Conservation (phyloP, 2,329 filamentous ascomycete species). For the Alternaria conjuncta region DNA sequence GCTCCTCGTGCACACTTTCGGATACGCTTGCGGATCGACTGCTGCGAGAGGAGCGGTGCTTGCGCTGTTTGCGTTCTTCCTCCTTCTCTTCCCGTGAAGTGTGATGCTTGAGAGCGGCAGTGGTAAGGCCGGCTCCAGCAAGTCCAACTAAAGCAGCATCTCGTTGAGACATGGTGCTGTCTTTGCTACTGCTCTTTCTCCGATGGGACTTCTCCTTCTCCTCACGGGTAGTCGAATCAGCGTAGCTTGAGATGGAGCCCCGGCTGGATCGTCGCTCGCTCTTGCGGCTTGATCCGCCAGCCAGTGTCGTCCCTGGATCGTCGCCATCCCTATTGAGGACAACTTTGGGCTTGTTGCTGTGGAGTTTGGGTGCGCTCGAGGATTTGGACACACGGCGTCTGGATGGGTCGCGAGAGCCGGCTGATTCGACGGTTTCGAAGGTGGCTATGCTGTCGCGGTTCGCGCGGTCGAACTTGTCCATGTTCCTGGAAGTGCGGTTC, state of each 20-base stretch:
- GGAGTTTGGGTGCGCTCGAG: slow-evolving; percentile 66
- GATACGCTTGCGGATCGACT: slow-evolving; percentile 60
- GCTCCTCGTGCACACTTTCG: slow-evolving; percentile 60
- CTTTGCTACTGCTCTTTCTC: slow-evolving; percentile 60
- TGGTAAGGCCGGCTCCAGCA: slow-evolving; percentile 64
- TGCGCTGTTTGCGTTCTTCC: slow-evolving; percentile 53
- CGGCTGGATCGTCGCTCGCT: slow-evolving; percentile 60
- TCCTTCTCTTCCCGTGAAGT: slow-evolving; percentile 63
- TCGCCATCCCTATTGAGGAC: slow-evolving; percentile 64
- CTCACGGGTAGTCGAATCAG: slow-evolving; percentile 52
- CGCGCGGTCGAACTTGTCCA: slow-evolving; percentile 71
- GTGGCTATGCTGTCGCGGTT: slow-evolving; percentile 46
- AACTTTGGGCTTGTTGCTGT: slow-evolving; percentile 63
- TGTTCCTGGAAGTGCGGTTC: slow-evolving; percentile 77
- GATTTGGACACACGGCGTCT: slow-evolving; percentile 65
- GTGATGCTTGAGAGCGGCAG: slow-evolving; percentile 68
- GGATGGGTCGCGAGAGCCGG: slow-evolving; percentile 56
- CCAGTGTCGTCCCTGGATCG: slow-evolving; percentile 64
- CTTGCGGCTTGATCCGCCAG: slow-evolving; percentile 61
- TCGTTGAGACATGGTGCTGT: slow-evolving; percentile 51
- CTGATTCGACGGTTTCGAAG: slow-evolving; percentile 64
- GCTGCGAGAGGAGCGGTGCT: slow-evolving; percentile 56
- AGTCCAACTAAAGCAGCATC: slow-evolving; percentile 63
- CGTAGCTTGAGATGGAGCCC: slow-evolving; percentile 53
- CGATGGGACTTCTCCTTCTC: slow-evolving; percentile 53